These are phyloP conservation scores for Dittrichia graveolens DNA, from an alignment of 129 eudicot genomes.

Conservation along the genomic window DNA sequence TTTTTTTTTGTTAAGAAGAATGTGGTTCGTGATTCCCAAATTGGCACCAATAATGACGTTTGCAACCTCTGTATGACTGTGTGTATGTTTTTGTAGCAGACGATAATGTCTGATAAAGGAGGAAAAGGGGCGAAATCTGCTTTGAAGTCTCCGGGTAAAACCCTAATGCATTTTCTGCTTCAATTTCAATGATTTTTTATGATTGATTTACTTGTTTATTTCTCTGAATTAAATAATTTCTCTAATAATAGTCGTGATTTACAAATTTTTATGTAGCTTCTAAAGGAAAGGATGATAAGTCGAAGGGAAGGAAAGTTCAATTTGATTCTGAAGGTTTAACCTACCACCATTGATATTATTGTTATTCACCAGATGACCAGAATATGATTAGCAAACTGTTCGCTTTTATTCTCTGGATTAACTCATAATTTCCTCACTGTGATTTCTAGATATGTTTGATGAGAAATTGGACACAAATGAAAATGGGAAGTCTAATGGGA, in stretches of 20 bases:
- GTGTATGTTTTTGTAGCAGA: constrained; percentile 21
- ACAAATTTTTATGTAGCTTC: constrained; percentile 36
- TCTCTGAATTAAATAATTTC: background rate
- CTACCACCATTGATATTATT: background rate
- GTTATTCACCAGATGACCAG: background rate
- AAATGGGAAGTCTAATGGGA: constrained; percentile 55
- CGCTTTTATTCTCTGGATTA: background rate
- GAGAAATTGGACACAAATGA: constrained; percentile 33
- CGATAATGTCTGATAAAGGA: constrained; percentile 52
- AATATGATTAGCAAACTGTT: background rate
- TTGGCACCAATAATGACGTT: background rate
- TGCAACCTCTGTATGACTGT: background rate
- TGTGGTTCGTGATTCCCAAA: background rate
- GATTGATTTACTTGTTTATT: background rate
- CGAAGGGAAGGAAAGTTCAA: constrained; percentile 74
- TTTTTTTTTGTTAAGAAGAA: constrained; percentile 6
- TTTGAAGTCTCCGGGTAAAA: constrained; percentile 53
- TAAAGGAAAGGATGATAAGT: constrained; percentile 57
- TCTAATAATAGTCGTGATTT: background rate
- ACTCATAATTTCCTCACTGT: background rate
- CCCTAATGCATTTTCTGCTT: constrained; percentile 26
- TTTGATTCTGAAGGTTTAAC: constrained; percentile 69
- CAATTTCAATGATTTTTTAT: background rate
- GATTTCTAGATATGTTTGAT: constrained; percentile 33
- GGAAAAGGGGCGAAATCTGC: constrained; percentile 54